Evolutionary conservation across 768 basidiomycete species (phyloP).

Genomic region (Collybia sordida): DNA sequence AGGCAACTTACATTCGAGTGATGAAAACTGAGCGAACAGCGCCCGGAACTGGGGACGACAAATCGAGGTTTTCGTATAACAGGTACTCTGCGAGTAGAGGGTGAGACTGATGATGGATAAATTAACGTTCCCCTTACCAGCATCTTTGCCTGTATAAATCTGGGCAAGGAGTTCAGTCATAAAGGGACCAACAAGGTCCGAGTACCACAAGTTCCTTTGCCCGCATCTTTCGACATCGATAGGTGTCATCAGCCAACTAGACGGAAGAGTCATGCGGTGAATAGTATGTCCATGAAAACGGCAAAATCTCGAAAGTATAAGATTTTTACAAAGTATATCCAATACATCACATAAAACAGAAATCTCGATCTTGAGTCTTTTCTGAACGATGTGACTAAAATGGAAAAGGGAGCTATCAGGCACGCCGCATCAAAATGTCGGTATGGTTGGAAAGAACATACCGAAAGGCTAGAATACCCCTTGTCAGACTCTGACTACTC

Average conservation of each 20-base stretch:
- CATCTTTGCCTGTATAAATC: slow-evolving; percentile 25
- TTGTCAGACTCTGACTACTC: too few species aligned
- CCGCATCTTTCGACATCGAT: slow-evolving; percentile 24
- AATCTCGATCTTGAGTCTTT: too few species aligned
- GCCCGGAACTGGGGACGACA: slow-evolving; percentile 17
- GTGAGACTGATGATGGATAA: background rate
- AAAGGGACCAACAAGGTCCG: slow-evolving; percentile 9
- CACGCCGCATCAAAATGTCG: too few species aligned
- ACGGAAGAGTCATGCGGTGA: slow-evolving; percentile 52
- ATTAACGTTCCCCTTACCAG: slow-evolving; percentile 18
- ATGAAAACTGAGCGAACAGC: slow-evolving; percentile 37
- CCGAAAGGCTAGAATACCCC: too few species aligned
- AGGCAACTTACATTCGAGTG: slow-evolving; percentile 44
- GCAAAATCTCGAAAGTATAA: slow-evolving; percentile 42
- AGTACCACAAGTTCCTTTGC: slow-evolving; percentile 7
- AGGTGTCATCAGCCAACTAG: slow-evolving; percentile 38
- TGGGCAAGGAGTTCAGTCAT: slow-evolving; percentile 24
- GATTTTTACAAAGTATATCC: too few species aligned
- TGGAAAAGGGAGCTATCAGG: too few species aligned
- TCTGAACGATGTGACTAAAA: too few species aligned
- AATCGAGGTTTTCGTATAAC: slow-evolving; percentile 21
- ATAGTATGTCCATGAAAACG: slow-evolving; percentile 31
- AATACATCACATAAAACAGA: slow-evolving; percentile 50
- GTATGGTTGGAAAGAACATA: too few species aligned
- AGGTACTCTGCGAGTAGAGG: slow-evolving; percentile 21